These are phyloP conservation scores for Karstenula rhodostoma DNA, from an alignment of 2,329 filamentous ascomycete species.

Conservation along the genomic window DNA sequence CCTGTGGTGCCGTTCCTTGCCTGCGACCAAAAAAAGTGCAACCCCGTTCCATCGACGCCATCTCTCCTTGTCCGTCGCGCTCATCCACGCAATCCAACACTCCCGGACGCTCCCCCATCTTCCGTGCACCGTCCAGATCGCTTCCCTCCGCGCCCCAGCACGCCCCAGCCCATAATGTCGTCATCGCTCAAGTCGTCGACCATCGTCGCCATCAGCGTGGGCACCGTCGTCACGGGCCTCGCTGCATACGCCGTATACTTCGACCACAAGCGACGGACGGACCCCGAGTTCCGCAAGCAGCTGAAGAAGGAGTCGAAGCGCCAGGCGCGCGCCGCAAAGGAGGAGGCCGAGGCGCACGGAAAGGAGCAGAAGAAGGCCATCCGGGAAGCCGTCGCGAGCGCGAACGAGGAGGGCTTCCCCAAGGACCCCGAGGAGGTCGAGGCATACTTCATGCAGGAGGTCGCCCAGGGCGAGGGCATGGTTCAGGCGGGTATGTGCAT, in stretches of 20 bases:
- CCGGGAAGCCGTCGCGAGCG: constrained; percentile 77
- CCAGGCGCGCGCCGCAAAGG: constrained; percentile 75
- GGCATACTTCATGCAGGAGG: constrained; percentile 95
- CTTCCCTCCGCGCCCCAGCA: background rate
- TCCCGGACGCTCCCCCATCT: constrained; percentile 1
- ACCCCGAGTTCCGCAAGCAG: constrained; percentile 68
- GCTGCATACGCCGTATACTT: constrained; percentile 73
- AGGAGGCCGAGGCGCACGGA: constrained; percentile 71
- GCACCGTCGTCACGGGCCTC: constrained; percentile 65
- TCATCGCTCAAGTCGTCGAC: constrained; percentile 64
- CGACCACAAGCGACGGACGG: constrained; percentile 70
- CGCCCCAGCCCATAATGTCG: constrained; percentile 34
- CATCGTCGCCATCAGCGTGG: constrained; percentile 65
- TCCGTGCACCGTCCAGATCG: constrained; percentile 1
- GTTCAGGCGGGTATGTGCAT: constrained; percentile 74
- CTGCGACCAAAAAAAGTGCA: constrained; percentile 37
- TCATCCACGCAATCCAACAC: constrained; percentile 6
- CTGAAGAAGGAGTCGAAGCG: constrained; percentile 78
- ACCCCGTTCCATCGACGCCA: constrained; percentile 24
- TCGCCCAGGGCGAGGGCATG: constrained; percentile 85
- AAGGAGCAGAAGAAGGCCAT: constrained; percentile 76
- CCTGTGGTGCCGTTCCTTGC: constrained; percentile 30
- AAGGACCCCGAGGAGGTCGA: constrained; percentile 91
- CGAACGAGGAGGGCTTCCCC: constrained; percentile 92
- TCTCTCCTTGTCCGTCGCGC: constrained; percentile 15